Percentiles rank a stretch among this genome's conserved stretches.
Evolutionary conservation across 176 grass and related monocot species (phyloP).

Genomic region (Carex littledalei): DNA sequence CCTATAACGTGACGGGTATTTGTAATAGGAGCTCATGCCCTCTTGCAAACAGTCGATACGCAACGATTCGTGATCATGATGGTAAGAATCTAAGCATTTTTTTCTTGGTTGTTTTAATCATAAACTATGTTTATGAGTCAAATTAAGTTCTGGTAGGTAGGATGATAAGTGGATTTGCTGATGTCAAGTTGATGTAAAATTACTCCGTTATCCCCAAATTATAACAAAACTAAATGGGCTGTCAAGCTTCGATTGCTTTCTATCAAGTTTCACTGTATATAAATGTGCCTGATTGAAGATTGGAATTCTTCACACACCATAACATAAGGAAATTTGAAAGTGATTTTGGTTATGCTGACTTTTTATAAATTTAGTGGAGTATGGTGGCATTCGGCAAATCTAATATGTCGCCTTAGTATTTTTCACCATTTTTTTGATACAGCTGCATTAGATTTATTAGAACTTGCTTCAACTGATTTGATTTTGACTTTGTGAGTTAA

Average conservation of each 20-base stretch:
- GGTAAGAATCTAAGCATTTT: constrained; percentile 25
- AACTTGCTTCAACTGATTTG: neutral
- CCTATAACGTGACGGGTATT: constrained; percentile 78
- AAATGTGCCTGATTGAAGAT: neutral
- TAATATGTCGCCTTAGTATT: neutral
- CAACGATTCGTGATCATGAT: constrained; percentile 79
- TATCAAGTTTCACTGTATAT: neutral
- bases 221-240: neutral
- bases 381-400: neutral
- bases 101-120: neutral
- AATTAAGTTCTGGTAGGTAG: neutral
- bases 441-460: neutral
- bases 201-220: neutral
- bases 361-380: neutral
- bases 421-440: neutral
- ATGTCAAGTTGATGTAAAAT: neutral
- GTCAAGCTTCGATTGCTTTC: neutral
- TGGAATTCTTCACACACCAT: neutral
- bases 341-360: neutral
- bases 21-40: constrained; percentile 95
- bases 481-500: neutral
- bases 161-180: neutral
- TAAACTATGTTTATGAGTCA: neutral
- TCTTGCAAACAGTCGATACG: constrained; percentile 89
- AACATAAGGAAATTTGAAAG: neutral